A percentile compares a stretch with the other conserved stretches of the same genome.
phyloP scores from a whole-genome alignment of 805 yeast species.

The Kuraishia borneana region DNA sequence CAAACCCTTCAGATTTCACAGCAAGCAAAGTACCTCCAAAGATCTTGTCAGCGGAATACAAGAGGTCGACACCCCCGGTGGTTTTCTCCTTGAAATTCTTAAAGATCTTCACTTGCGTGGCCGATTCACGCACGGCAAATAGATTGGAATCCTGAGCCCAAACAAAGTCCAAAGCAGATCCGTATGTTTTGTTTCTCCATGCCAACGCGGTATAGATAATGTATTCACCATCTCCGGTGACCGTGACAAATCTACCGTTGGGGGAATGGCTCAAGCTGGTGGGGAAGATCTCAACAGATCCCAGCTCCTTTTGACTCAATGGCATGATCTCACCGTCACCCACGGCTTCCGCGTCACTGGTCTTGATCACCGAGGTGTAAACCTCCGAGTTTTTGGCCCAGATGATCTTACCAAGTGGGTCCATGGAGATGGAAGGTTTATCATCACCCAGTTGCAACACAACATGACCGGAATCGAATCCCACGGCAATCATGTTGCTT shows the following conservation, averaged over 20 bases:
- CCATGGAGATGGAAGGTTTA: conserved; percentile 90
- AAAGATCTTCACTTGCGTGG: conserved; percentile 54
- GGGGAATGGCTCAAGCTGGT: conserved; percentile 84
- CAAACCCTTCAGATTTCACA: conserved; percentile 71
- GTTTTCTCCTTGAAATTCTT: conserved; percentile 79
- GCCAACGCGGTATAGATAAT: conserved; percentile 94
- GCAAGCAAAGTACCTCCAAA: conserved; percentile 87
- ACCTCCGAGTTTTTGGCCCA: conserved; percentile 90
- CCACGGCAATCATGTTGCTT: conserved; percentile 76
- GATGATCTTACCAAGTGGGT: conserved; percentile 80
- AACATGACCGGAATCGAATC: conserved; percentile 92
- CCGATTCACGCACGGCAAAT: conserved; percentile 72
- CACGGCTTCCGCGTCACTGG: conserved; percentile 44
- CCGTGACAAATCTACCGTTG: conserved; percentile 94
- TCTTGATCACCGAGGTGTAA: conserved; percentile 68
- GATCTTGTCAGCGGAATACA: conserved; percentile 67
- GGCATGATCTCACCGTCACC: conserved; percentile 77
- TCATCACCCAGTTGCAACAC: conserved; percentile 86
- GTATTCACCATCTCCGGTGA: conserved; percentile 96
- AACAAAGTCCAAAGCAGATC: conserved; percentile 80
- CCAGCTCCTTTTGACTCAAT: conserved; percentile 79
- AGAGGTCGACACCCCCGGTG: conserved; percentile 49
- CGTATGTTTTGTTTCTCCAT: conserved; percentile 94
- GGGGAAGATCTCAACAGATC: conserved; percentile 91
- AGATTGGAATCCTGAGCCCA: conserved; percentile 91